These are phyloP conservation scores for Aspergillus sclerotialis DNA, from an alignment of 2,329 filamentous ascomycete species.

Conservation along the genomic window DNA sequence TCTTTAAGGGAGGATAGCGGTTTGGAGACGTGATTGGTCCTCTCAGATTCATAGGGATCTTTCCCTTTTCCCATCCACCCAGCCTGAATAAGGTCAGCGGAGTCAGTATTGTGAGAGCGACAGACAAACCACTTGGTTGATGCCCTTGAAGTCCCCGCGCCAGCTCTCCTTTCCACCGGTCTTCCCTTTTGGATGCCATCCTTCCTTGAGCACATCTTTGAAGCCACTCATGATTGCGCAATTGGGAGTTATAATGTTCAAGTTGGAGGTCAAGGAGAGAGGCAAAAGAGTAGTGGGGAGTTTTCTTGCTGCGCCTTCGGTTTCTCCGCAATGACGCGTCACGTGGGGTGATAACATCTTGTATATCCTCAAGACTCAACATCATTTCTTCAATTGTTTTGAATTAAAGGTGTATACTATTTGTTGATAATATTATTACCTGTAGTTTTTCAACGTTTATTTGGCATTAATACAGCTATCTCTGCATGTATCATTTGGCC, in stretches of 20 bases:
- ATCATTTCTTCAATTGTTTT: too few relatives aligned
- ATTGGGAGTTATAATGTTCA: neutral
- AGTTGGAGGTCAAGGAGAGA: neutral
- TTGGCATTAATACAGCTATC: too few relatives aligned
- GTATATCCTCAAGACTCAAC: too few relatives aligned
- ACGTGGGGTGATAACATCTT: too few relatives aligned
- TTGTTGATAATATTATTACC: too few relatives aligned
- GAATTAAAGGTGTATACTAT: too few relatives aligned
- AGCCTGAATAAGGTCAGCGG: constrained; percentile 35
- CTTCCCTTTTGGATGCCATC: constrained; percentile 49
- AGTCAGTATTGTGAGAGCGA: constrained; percentile 1
- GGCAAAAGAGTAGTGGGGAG: too few relatives aligned
- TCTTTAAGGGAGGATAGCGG: constrained; percentile 69
- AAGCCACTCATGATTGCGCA: constrained; percentile 39
- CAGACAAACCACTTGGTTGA: constrained; percentile 48
- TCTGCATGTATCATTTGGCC: too few relatives aligned
- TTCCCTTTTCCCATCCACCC: constrained; percentile 54
- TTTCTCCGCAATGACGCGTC: too few relatives aligned
- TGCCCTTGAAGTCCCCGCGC: constrained; percentile 51
- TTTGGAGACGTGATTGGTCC: constrained; percentile 46
- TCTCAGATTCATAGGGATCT: constrained; percentile 33
- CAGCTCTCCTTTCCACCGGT: constrained; percentile 49
- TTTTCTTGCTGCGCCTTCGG: too few relatives aligned
- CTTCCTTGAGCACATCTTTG: constrained; percentile 43
- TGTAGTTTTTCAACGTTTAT: too few relatives aligned